Percentiles rank a stretch among this genome's conserved stretches.
Evolutionary conservation across 306 rosid species (phyloP).

Genomic region (Sicyos baderoa): DNA sequence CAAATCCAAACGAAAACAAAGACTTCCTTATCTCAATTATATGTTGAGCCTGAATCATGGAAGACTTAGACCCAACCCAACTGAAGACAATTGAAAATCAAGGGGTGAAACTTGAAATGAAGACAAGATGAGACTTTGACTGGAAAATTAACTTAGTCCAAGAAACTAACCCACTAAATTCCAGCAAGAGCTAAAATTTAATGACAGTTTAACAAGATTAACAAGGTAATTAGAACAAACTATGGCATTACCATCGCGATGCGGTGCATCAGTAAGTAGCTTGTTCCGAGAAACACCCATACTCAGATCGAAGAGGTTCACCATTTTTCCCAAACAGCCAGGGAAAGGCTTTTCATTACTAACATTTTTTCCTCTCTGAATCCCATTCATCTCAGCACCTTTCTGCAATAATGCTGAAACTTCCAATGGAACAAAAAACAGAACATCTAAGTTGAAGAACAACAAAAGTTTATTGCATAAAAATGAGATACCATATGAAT

Average conservation of each 20-base stretch:
- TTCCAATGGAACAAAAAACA: neutral
- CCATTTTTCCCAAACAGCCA: constrained; percentile 95
- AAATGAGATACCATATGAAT: neutral
- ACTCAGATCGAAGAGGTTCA: constrained; percentile 73
- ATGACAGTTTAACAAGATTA: neutral
- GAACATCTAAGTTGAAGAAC: neutral
- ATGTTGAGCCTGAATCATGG: no score
- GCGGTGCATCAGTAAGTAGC: constrained; percentile 71
- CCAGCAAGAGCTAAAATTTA: neutral
- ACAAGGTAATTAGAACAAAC: neutral
- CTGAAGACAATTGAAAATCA: neutral
- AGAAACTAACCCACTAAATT: neutral
- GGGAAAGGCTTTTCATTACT: constrained; percentile 61
- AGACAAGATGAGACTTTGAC: neutral
- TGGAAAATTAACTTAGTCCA: neutral
- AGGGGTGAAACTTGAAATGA: neutral
- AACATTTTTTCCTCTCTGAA: constrained; percentile 44
- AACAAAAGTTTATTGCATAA: neutral
- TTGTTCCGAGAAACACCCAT: constrained; percentile 56
- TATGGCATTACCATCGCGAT: constrained; percentile 48
- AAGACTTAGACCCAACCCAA: neutral
- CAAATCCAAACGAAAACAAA: neutral
- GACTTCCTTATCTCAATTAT: neutral
- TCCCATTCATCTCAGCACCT: constrained; percentile 55
- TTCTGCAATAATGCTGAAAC: neutral